Conservation (phyloP, 352 stramenopile genomes). For the Globisporangium orthogonon region DNA sequence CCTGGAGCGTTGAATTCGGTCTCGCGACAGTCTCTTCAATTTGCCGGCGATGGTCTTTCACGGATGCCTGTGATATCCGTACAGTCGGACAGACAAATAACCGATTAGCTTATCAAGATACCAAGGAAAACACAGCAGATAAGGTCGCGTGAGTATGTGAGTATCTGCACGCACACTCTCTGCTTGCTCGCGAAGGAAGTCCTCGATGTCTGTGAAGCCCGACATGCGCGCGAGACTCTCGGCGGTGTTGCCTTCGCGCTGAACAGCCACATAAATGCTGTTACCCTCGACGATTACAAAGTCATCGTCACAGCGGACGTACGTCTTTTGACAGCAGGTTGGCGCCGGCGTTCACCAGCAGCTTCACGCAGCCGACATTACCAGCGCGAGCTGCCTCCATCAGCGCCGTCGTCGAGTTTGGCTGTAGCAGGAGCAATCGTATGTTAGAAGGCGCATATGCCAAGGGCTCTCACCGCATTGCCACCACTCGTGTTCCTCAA, state of each 20-base stretch:
- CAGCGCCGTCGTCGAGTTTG: slow-evolving; percentile 81
- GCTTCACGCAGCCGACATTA: slow-evolving; percentile 68
- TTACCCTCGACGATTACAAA: neutral
- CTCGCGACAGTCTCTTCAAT: slow-evolving; percentile 75
- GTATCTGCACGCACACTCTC: slow-evolving; percentile 49
- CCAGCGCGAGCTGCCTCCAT: slow-evolving; percentile 83
- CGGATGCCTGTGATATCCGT: slow-evolving; percentile 50
- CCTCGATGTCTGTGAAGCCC: slow-evolving; percentile 65
- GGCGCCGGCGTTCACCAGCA: slow-evolving; percentile 60
- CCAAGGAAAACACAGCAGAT: neutral
- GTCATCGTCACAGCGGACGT: slow-evolving; percentile 11
- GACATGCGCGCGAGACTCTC: slow-evolving; percentile 54
- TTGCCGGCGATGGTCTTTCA: slow-evolving; percentile 77
- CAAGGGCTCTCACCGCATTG: no score
- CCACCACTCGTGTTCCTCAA: no score
- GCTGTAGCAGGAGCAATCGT: slow-evolving; percentile 18
- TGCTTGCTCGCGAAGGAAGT: slow-evolving; percentile 70
- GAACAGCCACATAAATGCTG: neutral
- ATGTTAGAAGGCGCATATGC: neutral
- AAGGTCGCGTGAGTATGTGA: slow-evolving; percentile 3
- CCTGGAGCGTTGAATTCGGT: slow-evolving; percentile 44
- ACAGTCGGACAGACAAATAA: neutral
- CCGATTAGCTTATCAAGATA: neutral
- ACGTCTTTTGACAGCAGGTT: slow-evolving; percentile 75
- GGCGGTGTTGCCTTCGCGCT: slow-evolving; percentile 75